Conservation (phyloP, 108 stramenopile species). For the Parmales sp. region DNA sequence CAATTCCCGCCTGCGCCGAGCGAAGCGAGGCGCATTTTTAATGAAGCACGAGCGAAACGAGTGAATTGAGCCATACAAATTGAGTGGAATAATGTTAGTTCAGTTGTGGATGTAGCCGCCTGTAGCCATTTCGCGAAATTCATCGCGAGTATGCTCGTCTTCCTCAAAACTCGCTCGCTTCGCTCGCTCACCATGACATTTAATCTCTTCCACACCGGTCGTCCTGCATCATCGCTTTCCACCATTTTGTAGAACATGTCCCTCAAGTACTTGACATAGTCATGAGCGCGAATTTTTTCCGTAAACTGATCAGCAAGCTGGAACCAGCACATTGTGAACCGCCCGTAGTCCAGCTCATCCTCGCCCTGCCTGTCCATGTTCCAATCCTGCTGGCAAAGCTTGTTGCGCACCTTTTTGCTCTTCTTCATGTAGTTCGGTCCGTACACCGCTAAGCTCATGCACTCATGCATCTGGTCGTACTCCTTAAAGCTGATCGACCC, state of each 20-base stretch:
- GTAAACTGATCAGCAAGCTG: conserved; percentile 12
- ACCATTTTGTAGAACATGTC: conserved; percentile 9
- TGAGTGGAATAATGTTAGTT: too few relatives aligned
- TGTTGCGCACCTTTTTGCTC: not conserved
- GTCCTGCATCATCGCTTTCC: not conserved
- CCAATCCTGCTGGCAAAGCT: conserved; percentile 9
- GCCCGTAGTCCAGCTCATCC: not conserved
- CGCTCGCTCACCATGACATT: not conserved
- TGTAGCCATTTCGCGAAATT: too few relatives aligned
- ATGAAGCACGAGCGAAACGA: too few relatives aligned
- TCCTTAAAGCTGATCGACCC: not conserved
- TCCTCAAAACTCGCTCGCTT: too few relatives aligned
- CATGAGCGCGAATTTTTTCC: not conserved
- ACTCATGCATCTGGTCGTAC: conserved; percentile 9
- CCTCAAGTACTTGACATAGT: not conserved
- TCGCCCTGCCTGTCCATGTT: not conserved
- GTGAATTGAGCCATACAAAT: too few relatives aligned
- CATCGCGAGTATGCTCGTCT: too few relatives aligned
- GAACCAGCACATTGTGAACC: conserved; percentile 13
- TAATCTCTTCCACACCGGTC: not conserved
- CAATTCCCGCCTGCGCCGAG: too few relatives aligned
- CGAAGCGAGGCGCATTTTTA: too few relatives aligned
- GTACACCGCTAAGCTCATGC: not conserved
- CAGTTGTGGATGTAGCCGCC: too few relatives aligned
- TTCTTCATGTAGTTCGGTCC: conserved; percentile 11